Evolutionary conservation across 2,329 filamentous ascomycete species (phyloP), one percentile per base, ranked within the genome.

Genomic region (Calonectria pteridis): DNA sequence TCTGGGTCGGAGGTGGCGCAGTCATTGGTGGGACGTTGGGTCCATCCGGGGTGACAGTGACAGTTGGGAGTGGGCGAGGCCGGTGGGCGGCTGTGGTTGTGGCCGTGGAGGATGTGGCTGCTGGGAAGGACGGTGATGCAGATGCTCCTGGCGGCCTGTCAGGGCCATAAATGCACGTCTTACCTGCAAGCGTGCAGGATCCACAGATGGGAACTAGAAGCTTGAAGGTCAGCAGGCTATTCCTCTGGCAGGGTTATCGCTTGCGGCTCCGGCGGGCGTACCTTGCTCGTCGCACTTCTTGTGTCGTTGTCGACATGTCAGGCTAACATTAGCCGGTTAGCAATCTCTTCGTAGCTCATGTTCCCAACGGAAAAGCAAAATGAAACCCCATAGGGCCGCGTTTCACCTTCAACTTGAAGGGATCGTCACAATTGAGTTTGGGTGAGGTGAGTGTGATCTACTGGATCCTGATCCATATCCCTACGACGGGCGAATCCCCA

Each of bases 21-120:
- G 55, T 59, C 33, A 69, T 69, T 16, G 43, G 55, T 50, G 67
- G 55, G 23, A 64, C 33, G 31, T 51, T 63, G 43, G 55, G 31
- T 51, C 55, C 55, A 43, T 71, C 69, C 31, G 50, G 69, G 37
- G 69, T 66, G 37, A 71, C 40, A 11, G 69, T 71, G 40, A 59
- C 62, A 23, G 62, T 40, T 14, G 69, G 69, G 6, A 71, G 62
- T 29, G 69, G 40, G 23, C 50, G 68, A 37, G 62, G 50, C 10
- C 49, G 59, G 35, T 65, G 59, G 14, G 35, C 53, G 53, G 68
- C 59, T 23, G 59, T 65, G 10, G 33, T 79, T 68, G 4, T 78
- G 9, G 2, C 69, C 49, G 33, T 79, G 75, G 2, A 78, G 7
- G 2, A 67, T 71, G 16, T 78, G 73, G 18, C 70, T 77, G 40